Evolutionary conservation across 768 basidiomycete species (phyloP).

Genomic region (Trichaptum fuscoviolaceum): DNA sequence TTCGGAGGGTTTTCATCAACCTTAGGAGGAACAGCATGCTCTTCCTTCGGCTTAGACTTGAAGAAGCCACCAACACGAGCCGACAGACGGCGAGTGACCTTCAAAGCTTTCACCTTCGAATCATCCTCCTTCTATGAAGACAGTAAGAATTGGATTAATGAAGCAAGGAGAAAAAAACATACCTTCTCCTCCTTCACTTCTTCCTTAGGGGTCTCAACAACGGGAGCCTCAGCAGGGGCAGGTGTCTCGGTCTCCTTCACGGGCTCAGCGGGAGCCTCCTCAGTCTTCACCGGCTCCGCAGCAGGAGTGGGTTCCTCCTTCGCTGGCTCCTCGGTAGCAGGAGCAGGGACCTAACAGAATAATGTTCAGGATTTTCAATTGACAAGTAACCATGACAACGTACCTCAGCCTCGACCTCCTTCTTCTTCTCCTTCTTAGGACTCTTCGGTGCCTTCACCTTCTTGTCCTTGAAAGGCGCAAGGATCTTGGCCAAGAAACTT

Average conservation of each 20-base stretch:
- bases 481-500: constrained; percentile 66
- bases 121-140: constrained; percentile 30
- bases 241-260: constrained; percentile 65
- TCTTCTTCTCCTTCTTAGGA: constrained; percentile 80
- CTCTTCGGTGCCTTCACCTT: constrained; percentile 56
- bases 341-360: constrained; percentile 21
- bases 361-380: not conserved
- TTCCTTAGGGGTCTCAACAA: constrained; percentile 35
- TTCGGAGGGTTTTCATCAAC: constrained; percentile 86
- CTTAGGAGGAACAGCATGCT: constrained; percentile 66
- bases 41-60: constrained; percentile 65
- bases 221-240: constrained; percentile 32
- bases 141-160: not conserved
- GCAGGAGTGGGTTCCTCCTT: constrained; percentile 32
- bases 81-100: constrained; percentile 80
- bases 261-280: constrained; percentile 41
- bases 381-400: constrained; percentile 13
- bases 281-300: constrained; percentile 25
- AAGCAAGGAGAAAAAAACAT: constrained; percentile 5
- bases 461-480: constrained; percentile 66
- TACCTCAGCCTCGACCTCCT: constrained; percentile 57
- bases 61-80: constrained; percentile 80
- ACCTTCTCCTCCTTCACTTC: constrained; percentile 48
- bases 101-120: constrained; percentile 35
- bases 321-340: constrained; percentile 34